A percentile compares a stretch with the other conserved stretches of the same genome.
Evolutionary conservation across 2,329 filamentous ascomycete genomes (phyloP).

Genomic region (Lasiodiplodia sp.): DNA sequence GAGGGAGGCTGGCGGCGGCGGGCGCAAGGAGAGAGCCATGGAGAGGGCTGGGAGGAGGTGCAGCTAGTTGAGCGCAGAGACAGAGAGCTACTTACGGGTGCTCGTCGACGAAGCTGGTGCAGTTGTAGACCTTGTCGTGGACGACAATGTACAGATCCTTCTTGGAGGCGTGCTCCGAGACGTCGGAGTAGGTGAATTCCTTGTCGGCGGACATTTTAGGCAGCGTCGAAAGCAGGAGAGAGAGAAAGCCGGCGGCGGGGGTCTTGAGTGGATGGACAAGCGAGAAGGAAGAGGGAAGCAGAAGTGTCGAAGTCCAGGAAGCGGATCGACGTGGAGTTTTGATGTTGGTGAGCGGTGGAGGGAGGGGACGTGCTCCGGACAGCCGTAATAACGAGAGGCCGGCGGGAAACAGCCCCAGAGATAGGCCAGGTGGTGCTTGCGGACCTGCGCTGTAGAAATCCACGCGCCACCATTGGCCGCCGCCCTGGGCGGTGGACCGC

Average conservation of each 20-base stretch:
- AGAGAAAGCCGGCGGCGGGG: not conserved
- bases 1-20: not conserved
- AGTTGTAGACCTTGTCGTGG: slow-evolving; percentile 96
- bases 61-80: not conserved
- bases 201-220: slow-evolving; percentile 45
- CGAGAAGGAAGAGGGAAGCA: not conserved
- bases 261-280: not conserved
- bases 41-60: not conserved
- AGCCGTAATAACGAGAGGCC: slow-evolving; percentile 16
- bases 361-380: slow-evolving; percentile 23
- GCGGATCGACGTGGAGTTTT: slow-evolving; percentile 29
- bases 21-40: not conserved
- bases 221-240: not conserved
- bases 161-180: slow-evolving; percentile 64
- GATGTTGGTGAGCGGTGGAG: slow-evolving; percentile 27
- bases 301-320: not conserved
- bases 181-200: slow-evolving; percentile 51
- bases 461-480: slow-evolving; percentile 15
- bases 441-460: slow-evolving; percentile 23
- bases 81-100: slow-evolving; percentile 72
- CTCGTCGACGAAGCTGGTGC: slow-evolving; percentile 90
- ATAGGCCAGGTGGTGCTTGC: slow-evolving; percentile 29
- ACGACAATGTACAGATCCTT: slow-evolving; percentile 92
- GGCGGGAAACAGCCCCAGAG: slow-evolving; percentile 12
- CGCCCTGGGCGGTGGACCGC: slow-evolving; percentile 20